Conservation (phyloP, 2,329 filamentous ascomycete genomes). For the Drechslerella stenobrocha region DNA sequence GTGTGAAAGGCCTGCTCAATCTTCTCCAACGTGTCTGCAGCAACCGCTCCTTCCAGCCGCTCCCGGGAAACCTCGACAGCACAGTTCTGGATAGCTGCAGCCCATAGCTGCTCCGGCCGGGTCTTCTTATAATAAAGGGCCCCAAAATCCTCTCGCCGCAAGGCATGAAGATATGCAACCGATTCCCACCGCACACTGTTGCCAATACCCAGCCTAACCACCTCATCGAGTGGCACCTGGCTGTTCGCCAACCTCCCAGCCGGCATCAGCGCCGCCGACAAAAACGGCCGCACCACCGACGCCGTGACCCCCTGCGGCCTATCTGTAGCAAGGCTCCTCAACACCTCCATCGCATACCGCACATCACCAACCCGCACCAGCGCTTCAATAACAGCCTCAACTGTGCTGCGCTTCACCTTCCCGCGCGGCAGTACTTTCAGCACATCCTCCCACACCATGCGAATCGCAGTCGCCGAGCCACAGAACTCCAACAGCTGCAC, state of each 20-base stretch:
- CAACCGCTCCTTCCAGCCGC: constrained; percentile 11
- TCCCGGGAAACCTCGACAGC: constrained; percentile 23
- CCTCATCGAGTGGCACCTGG: background rate
- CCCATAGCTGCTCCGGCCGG: constrained; percentile 8
- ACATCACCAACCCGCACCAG: constrained; percentile 16
- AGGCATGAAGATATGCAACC: constrained; percentile 11
- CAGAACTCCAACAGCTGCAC: constrained; percentile 13
- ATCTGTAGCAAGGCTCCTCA: background rate
- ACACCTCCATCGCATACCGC: constrained; percentile 4
- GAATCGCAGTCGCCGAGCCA: constrained; percentile 2
- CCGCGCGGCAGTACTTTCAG: background rate
- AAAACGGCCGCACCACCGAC: constrained; percentile 20
- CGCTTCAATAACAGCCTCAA: constrained; percentile 17
- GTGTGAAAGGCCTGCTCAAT: constrained; percentile 24
- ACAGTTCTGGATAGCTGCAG: constrained; percentile 25
- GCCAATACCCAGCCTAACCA: constrained; percentile 17
- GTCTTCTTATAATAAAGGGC: background rate
- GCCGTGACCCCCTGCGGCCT: constrained; percentile 2
- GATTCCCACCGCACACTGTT: constrained; percentile 21
- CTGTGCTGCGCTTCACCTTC: constrained; percentile 11
- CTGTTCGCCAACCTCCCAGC: background rate
- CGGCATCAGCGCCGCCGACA: background rate
- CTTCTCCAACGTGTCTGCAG: constrained; percentile 20
- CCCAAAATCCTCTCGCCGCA: background rate
- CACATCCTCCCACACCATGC: constrained; percentile 20